phyloP scores from a whole-genome alignment of 306 rosid species.

The Castanea mollissima region DNA sequence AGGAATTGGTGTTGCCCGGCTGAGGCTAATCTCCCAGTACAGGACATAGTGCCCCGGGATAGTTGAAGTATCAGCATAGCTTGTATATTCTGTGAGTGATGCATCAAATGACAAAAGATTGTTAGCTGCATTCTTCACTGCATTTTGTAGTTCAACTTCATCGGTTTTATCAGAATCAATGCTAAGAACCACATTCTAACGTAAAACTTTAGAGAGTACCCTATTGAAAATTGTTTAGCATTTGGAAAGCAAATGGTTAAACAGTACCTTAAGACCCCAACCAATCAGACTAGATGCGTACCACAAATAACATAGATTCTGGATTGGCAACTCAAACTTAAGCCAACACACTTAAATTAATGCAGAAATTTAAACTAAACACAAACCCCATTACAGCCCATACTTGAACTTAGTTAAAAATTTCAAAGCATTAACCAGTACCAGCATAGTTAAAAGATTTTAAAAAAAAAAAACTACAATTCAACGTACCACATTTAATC shows the following conservation, averaged over 20 bases:
- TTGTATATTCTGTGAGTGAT: constrained; percentile 50
- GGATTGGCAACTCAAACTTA: neutral
- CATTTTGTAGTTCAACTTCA: constrained; percentile 60
- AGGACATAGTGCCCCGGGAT: constrained; percentile 58
- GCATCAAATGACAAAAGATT: constrained; percentile 34
- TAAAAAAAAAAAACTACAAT: neutral
- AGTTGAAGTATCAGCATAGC: constrained; percentile 43
- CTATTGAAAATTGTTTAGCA: neutral
- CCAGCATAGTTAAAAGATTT: neutral
- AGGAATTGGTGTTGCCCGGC: constrained; percentile 29
- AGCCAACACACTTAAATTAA: neutral
- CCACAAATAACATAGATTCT: neutral
- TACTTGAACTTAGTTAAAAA: neutral
- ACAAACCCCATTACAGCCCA: constrained; percentile 11
- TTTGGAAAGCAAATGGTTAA: neutral
- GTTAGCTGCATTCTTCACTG: constrained; percentile 40
- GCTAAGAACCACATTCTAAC: constrained; percentile 46
- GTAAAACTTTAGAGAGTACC: no score
- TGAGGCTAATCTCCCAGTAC: constrained; percentile 56
- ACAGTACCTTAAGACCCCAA: neutral
- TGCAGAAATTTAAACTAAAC: neutral
- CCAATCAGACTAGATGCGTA: neutral
- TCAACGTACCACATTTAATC: neutral
- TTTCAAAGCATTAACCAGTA: neutral
- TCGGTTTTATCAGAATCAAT: constrained; percentile 62